Base-by-base conservation (phyloP, 2,329 filamentous ascomycete species). In the Helicocarpus griseus region DNA sequence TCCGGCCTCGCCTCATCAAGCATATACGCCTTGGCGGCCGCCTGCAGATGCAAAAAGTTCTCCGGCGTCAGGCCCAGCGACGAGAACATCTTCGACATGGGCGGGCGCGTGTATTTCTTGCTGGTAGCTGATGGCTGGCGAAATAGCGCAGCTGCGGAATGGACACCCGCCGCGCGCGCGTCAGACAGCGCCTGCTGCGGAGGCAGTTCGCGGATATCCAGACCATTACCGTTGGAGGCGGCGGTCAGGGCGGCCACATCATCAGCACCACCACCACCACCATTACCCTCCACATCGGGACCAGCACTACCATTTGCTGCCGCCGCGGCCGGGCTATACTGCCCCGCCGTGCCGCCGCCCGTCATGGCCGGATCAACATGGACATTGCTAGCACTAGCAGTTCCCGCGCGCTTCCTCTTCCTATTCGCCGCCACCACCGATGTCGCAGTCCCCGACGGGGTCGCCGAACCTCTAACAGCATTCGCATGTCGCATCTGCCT, bases 21-120 rank as follows among this genome's bases (percentile, higher is more conserved):
- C 78, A 81, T 81, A 58, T 77, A 81, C 9, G 63, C 62, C 54
- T 81, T 81, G 0, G 78, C 78, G 13, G 74, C 75, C 17, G 75
- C 71, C 58, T 80, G 77, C 5, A 81, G 63, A 46, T 76, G 72
- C 14, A 81, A 60, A 54, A 80, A 81, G 54, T 75, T 75, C 60
- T 80, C 78, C 0, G 78, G 76, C 2, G 74, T 75, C 17, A 81
- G 66, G 55, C 78, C 75, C 14, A 81, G 69, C 1, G 77, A 79
- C 26, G 75, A 65, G 57, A 79, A 80, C 35, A 81, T 67, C 54
- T 78, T 79, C 38, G 76, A 78, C 69, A 80, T 79, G 4, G 78
- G 76, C 19, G 77, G 77, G 0, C 78, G 73, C 1, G 77, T 80
- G 58, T 78, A 75, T 58, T 80, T 80, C 61, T 78, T 78, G 48